These are phyloP conservation scores for Dactylellina parvicollis DNA, from an alignment of 2,329 filamentous ascomycete genomes.

Conservation along the genomic window DNA sequence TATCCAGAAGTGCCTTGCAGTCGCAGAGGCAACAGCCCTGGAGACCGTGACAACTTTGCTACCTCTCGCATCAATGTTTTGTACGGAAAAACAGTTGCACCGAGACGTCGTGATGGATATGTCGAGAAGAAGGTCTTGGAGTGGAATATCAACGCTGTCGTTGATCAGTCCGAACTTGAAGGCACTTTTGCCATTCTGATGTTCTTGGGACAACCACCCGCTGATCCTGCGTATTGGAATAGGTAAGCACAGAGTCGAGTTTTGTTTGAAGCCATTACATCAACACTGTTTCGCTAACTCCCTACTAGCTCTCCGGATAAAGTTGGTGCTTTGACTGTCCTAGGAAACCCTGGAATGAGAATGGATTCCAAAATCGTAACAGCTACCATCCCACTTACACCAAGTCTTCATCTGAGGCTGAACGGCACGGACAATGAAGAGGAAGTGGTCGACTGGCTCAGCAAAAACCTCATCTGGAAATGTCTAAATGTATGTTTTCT, in stretches of 20 bases:
- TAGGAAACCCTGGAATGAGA: conserved; percentile 27
- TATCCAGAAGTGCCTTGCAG: conserved; percentile 55
- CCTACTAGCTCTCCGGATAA: not conserved
- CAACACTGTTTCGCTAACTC: not conserved
- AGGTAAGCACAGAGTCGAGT: not conserved
- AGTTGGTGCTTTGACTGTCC: conserved; percentile 24
- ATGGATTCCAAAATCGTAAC: conserved; percentile 23
- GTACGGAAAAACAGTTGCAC: conserved; percentile 22
- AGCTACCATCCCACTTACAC: conserved; percentile 19
- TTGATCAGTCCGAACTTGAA: conserved; percentile 54
- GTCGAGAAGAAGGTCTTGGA: conserved; percentile 14
- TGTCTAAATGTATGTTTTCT: conserved; percentile 15
- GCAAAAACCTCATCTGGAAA: conserved; percentile 33
- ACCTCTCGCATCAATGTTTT: conserved; percentile 49
- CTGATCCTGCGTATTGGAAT: conserved; percentile 6
- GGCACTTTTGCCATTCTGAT: conserved; percentile 36
- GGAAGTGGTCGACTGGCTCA: conserved; percentile 12
- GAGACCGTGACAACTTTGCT: conserved; percentile 40
- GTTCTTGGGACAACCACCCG: conserved; percentile 20
- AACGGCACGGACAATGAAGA: conserved; percentile 13
- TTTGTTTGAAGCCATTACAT: not conserved
- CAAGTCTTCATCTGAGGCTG: not conserved
- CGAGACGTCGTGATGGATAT: not conserved
- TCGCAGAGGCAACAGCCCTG: not conserved
- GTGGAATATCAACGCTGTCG: conserved; percentile 55